Evolutionary conservation across 148 eudicot species (phyloP).

Genomic region (Pouteria glomerata): DNA sequence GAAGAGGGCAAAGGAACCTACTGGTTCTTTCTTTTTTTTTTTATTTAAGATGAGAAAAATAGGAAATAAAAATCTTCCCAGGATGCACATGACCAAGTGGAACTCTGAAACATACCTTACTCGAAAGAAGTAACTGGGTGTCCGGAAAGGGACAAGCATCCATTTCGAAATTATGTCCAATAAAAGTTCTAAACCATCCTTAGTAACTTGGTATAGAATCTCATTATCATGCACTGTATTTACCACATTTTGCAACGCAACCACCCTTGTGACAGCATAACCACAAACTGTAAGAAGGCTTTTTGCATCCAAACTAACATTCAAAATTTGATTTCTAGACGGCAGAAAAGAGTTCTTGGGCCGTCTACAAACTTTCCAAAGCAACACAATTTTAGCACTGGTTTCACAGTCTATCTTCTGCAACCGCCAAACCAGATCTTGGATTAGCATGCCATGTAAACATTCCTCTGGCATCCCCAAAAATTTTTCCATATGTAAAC

Average conservation of each 20-base stretch:
- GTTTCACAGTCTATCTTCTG: slow-evolving; percentile 43
- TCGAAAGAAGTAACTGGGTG: slow-evolving; percentile 61
- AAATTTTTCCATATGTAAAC: slow-evolving; percentile 15
- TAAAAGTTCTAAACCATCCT: slow-evolving; percentile 33
- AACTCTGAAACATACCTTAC: slow-evolving; percentile 46
- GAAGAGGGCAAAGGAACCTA: neutral
- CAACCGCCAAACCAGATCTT: slow-evolving; percentile 52
- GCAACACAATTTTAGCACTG: slow-evolving; percentile 38
- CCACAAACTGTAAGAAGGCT: slow-evolving; percentile 34
- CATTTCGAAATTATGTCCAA: slow-evolving; percentile 34
- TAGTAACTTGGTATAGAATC: slow-evolving; percentile 9
- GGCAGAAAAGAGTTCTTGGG: slow-evolving; percentile 25
- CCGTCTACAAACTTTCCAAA: slow-evolving; percentile 33
- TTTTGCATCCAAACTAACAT: slow-evolving; percentile 29
- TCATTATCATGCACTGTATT: slow-evolving; percentile 16
- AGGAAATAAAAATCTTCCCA: neutral
- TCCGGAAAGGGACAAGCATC: slow-evolving; percentile 46
- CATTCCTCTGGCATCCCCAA: slow-evolving; percentile 25
- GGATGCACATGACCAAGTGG: neutral
- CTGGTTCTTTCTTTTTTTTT: neutral
- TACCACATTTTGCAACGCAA: slow-evolving; percentile 35
- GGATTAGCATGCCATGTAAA: slow-evolving; percentile 36
- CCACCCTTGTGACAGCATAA: slow-evolving; percentile 37
- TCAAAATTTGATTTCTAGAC: slow-evolving; percentile 26
- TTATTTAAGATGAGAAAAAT: slow-evolving; percentile 9